A percentile compares a stretch with the other conserved stretches of the same genome.
Conservation (phyloP, 1,284 basidiomycete genomes). For the Moniliella sp. region DNA sequence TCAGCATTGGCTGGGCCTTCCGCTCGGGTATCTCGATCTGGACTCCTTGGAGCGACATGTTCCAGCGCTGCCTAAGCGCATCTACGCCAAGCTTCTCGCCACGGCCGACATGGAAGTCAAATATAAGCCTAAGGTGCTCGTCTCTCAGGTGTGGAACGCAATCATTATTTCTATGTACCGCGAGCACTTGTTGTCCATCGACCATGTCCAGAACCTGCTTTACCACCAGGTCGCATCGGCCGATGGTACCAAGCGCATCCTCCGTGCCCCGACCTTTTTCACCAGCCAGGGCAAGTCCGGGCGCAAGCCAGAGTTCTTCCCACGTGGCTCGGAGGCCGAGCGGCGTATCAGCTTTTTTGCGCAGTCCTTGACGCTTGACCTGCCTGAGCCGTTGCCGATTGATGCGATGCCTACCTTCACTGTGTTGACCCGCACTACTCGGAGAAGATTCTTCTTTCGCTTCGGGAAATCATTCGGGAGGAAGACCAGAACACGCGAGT, state of each 20-base stretch:
- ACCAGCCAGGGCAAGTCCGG: conserved; percentile 31
- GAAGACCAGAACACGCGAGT: conserved; percentile 34
- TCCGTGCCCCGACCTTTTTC: conserved; percentile 33
- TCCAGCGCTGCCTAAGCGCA: conserved; percentile 34
- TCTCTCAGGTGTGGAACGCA: conserved; percentile 34
- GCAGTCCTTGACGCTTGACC: conserved; percentile 28
- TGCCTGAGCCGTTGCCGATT: conserved; percentile 31
- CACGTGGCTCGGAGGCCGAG: conserved; percentile 32
- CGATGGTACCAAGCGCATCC: conserved; percentile 31
- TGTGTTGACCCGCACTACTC: conserved; percentile 32
- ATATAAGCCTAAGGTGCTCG: conserved; percentile 34
- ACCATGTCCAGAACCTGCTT: conserved; percentile 33
- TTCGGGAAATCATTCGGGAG: conserved; percentile 33
- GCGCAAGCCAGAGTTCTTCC: conserved; percentile 33
- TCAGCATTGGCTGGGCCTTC: conserved; percentile 32
- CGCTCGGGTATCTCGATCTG: conserved; percentile 32
- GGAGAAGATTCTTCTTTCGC: conserved; percentile 32
- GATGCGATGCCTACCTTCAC: conserved; percentile 34
- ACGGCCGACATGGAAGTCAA: conserved; percentile 34
- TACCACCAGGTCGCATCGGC: conserved; percentile 32
- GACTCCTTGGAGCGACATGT: conserved; percentile 34
- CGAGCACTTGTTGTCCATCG: conserved; percentile 32
- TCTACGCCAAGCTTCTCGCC: conserved; percentile 32
- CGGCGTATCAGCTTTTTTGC: conserved; percentile 34
- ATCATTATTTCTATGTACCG: conserved; percentile 34